These are phyloP conservation scores for Mesotaenium endlicherianum DNA, from an alignment of 139 green algal species.

Conservation along the genomic window DNA sequence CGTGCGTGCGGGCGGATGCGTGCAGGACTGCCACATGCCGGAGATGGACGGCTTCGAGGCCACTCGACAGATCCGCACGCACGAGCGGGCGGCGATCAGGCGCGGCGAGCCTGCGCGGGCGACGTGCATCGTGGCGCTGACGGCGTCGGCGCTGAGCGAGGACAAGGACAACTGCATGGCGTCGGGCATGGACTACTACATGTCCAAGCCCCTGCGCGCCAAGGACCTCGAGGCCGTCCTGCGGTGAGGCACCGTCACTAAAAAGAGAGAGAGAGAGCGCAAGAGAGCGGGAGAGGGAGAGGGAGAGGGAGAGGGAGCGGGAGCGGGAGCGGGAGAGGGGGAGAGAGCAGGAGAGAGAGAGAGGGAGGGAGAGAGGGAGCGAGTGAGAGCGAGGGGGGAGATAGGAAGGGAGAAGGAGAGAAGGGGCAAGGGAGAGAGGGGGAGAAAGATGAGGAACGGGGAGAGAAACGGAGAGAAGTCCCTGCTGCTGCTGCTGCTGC, in stretches of 20 bases:
- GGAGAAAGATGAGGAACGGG: neutral
- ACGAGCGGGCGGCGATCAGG: neutral
- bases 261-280: neutral
- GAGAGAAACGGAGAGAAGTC: neutral
- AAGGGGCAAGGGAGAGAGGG: neutral
- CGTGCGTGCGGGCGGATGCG: too few relatives aligned
- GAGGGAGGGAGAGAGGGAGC: neutral
- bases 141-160: slow-evolving; percentile 3
- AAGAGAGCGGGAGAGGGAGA: too few relatives aligned
- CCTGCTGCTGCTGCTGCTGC: neutral
- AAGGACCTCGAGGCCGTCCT: neutral
- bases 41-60: slow-evolving; percentile 76
- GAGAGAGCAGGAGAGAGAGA: neutral
- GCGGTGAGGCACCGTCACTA: neutral
- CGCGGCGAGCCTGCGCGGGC: neutral
- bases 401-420: too few relatives aligned
- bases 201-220: slow-evolving; percentile 12
- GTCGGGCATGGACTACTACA: slow-evolving; percentile 4
- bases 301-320: too few relatives aligned
- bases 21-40: slow-evolving; percentile 72
- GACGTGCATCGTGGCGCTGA: slow-evolving; percentile 14
- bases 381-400: neutral
- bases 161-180: slow-evolving; percentile 1
- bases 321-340: too few relatives aligned
- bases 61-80: slow-evolving; percentile 17